Base-by-base conservation (phyloP, 805 yeast species). In the Limtongia smithiae region DNA sequence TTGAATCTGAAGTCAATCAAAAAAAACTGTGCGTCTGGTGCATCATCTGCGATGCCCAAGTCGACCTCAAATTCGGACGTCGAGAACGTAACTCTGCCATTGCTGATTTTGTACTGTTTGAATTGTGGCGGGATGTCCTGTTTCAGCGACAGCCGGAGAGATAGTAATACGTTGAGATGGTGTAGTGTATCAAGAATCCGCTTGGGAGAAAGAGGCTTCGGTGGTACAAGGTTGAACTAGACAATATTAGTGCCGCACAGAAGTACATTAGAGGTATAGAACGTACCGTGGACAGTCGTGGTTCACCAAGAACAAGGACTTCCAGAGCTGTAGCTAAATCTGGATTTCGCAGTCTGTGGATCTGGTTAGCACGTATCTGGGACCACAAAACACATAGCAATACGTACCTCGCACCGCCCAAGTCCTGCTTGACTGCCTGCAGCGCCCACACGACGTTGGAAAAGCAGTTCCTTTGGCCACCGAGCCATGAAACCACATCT, bases 321-420 rank as follows among this genome's bases (percentile, higher is more conserved):
- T 91, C 94, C 58, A 91, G 70, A 1, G 95, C 87, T 0, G 97
- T 90, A 21, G 81, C 76, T 18, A 93, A 66, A 67, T 93, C 99
- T 0, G 96, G 93, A 65, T 88, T 87, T 4, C 96, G 95, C 45
- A 91, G 69, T 62, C 56, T 51, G 28, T 11, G 8, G 15, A 15
- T 18, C 9, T 17, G 9, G 22, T 28, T 34, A 22, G 38, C 24
- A 15, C 14, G 15, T 37, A 20, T 11, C 15, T 4, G 7, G 14
- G 9, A 14, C 15, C n/a, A 18, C 15, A n/a, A 32, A 31, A 4
- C 33, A 4, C 14, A 32, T 28, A 37, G 25, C 14, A 24, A 6
- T 18, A 12, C 27, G 8, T 39, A 51, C 57, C 94, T 90, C 0
- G 98, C 97, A 25, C 89, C 85, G 0, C 88, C 78, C 55, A 85